Evolutionary conservation across 208 protist species (phyloP), one percentile per base, ranked within the genome.

Genomic region (Willaertia magna): DNA sequence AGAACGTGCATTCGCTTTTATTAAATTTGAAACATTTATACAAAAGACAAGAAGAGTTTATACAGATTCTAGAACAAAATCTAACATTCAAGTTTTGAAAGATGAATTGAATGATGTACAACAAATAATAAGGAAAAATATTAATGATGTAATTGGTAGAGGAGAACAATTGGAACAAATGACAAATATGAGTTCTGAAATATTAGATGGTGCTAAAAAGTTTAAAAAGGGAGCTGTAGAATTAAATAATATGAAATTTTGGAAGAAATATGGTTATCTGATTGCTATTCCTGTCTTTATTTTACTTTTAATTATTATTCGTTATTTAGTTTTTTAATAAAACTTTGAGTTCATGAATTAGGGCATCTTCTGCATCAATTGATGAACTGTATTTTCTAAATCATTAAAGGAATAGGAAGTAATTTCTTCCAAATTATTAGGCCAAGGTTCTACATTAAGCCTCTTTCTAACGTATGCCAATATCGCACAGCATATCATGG

Each of bases 1-100:
- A 22, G 61, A 74, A 55, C 4, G 75, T 18, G 74, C 85, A 34
- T 87, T 55, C 30, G 78, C 78, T 20, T 87, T 87, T n/a, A 55
- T 87, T 4, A 79, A 48, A 51, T 87, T 87, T 85, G 85, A 74
- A 43, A 85, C 47, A 40, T 85, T 85, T 79, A 85, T 85, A 34
- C 47, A 85, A 52, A 74, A 85, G 42, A 74, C 83, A 40, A 39
- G 11, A 40, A 59, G 49, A 85, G 22, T 85, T 18, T 85, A 59
- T 20, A 47, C 78, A 20, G 78, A 83, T 51, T 46, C 18, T 39
- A 3, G 46, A n/a, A 81, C 76, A 51, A 83, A 55, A 42, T 34
- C n/a, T 40, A 83, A 83, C 42, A 42, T 83, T 39, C 43, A 83
- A 83, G 55, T n/a, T 22, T 42, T 83, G 26, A 83, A 83, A 55